These are phyloP conservation scores for Perilla frutescens DNA, from an alignment of 257 asterid genomes.

Conservation along the genomic window DNA sequence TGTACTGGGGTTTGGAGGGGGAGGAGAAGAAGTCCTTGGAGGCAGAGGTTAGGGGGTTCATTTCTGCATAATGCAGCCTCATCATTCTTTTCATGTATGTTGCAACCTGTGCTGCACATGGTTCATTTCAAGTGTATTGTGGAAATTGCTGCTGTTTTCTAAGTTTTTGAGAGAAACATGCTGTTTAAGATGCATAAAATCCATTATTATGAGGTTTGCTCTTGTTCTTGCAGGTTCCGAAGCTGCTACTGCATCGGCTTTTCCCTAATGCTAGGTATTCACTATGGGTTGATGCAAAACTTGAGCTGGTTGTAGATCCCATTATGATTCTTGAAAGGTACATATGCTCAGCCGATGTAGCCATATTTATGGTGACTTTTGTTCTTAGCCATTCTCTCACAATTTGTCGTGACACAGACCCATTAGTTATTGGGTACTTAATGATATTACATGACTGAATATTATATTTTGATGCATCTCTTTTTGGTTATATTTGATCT, in stretches of 20 bases:
- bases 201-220: constrained; percentile 24
- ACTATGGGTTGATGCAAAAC: constrained; percentile 92
- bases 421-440: background rate
- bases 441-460: background rate
- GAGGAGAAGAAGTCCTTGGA: too few species aligned
- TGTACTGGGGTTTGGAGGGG: too few species aligned
- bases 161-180: background rate
- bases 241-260: constrained; percentile 84
- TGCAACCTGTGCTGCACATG: background rate
- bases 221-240: constrained; percentile 70
- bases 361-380: background rate
- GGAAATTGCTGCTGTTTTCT: background rate
- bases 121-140: constrained; percentile 8
- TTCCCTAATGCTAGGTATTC: constrained; percentile 88
- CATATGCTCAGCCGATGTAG: constrained; percentile 9
- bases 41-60: too few species aligned
- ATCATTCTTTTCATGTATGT: background rate
- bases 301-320: constrained; percentile 91
- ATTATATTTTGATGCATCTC: background rate
- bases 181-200: constrained; percentile 1
- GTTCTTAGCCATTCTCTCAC: background rate
- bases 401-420: background rate
- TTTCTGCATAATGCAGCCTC: background rate
- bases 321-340: constrained; percentile 89
- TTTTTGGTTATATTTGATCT: constrained; percentile 8